Percentiles rank a stretch among this genome's conserved stretches.
These are phyloP conservation scores for Citrullus mucosospermus DNA, from an alignment of 306 rosid genomes.

Conservation along the genomic window DNA sequence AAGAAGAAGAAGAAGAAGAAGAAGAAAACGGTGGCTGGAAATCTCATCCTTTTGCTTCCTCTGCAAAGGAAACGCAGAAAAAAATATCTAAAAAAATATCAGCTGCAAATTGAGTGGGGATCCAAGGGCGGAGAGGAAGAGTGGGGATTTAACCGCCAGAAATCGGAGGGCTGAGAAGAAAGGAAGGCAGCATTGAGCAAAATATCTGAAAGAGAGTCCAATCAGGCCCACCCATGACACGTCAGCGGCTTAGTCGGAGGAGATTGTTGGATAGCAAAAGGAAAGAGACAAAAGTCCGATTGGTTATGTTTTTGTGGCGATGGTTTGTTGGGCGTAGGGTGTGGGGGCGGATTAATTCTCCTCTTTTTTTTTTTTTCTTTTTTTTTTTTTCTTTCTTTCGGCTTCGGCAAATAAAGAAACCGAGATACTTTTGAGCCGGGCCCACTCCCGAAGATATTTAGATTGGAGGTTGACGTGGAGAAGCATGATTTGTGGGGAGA, in stretches of 20 bases:
- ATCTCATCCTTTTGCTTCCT: background rate
- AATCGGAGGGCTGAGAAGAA: constrained; percentile 25
- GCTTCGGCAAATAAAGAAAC: background rate
- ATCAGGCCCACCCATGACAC: background rate
- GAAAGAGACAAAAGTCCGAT: background rate
- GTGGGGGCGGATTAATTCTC: background rate
- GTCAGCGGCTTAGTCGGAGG: background rate
- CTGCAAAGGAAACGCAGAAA: no score
- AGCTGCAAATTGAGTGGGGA: background rate
- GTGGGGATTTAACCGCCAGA: background rate
- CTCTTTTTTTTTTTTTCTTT: no score
- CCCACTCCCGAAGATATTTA: background rate
- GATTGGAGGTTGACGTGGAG: background rate
- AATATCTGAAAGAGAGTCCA: background rate
- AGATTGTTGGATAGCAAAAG: background rate
- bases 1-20: background rate
- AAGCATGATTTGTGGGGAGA: background rate
- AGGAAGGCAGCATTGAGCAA: background rate
- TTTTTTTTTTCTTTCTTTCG: background rate
- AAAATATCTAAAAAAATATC: constrained; percentile 16
- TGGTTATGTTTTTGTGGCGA: constrained; percentile 1
- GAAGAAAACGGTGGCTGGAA: background rate
- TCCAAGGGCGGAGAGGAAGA: constrained; percentile 28
- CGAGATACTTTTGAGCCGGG: background rate
- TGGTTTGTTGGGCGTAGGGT: background rate